phyloP scores from a whole-genome alignment of 768 basidiomycete species.

The Strobilomyces dryophilus region DNA sequence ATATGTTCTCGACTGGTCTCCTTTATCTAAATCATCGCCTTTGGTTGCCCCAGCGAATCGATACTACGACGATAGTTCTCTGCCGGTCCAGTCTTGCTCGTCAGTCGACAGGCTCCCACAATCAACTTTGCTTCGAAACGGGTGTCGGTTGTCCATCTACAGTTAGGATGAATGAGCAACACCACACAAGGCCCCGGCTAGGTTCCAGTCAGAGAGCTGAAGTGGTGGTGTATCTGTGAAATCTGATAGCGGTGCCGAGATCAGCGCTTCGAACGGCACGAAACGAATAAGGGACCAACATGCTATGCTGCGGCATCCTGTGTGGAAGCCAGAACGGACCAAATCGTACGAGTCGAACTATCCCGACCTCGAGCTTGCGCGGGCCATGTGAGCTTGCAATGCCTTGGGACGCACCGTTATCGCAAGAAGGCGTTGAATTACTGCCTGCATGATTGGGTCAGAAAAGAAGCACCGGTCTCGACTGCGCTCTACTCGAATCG shows the following conservation, averaged over 20 bases:
- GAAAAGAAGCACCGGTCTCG: conserved; percentile 22
- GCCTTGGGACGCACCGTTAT: conserved; percentile 6
- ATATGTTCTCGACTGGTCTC: background rate
- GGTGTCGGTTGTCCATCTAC: background rate
- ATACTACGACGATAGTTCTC: background rate
- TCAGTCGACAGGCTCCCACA: background rate
- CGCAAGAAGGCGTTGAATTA: conserved; percentile 7
- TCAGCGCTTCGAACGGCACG: background rate
- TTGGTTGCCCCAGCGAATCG: background rate
- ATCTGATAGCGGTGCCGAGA: conserved; percentile 10
- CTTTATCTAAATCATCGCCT: background rate
- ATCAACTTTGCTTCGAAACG: background rate
- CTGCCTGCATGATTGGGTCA: conserved; percentile 11
- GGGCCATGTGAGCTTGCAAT: conserved; percentile 3
- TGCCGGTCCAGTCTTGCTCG: background rate
- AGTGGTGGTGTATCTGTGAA: background rate
- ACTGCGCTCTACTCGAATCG: conserved; percentile 5
- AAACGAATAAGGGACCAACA: background rate
- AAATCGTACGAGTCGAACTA: conserved; percentile 16
- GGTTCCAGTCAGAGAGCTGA: background rate
- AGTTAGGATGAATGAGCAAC: background rate
- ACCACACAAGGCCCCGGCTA: background rate
- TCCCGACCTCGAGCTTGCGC: background rate
- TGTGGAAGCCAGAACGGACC: background rate
- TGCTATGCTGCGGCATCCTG: conserved; percentile 15